Conservation (phyloP, 2,329 filamentous ascomycete genomes). For the Cryphonectria nitschkei region DNA sequence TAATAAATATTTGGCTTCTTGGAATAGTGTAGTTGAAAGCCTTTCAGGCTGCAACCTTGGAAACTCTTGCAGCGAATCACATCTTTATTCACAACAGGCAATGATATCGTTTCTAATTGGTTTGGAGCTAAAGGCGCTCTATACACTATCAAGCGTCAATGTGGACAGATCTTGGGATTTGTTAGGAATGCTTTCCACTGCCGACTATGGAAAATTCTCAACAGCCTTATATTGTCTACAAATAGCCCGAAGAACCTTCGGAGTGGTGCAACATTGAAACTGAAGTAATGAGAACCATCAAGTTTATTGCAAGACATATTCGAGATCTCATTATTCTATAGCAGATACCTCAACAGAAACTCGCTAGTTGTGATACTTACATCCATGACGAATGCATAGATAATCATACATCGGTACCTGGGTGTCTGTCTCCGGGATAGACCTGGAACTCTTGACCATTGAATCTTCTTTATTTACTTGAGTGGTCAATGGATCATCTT, state of each 20-base stretch:
- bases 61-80: background rate
- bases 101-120: background rate
- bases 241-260: no score
- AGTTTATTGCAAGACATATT: background rate
- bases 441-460: background rate
- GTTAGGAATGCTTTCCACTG: no score
- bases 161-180: no score
- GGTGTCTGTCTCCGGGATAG: background rate
- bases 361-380: no score
- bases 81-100: background rate
- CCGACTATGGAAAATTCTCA: no score
- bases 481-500: background rate
- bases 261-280: background rate
- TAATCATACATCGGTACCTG: background rate
- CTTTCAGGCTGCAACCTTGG: background rate
- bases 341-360: no score
- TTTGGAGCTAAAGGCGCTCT: no score
- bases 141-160: no score
- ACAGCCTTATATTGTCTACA: no score
- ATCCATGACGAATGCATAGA: background rate
- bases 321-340: background rate
- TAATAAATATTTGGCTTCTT: background rate
- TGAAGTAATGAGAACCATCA: background rate
- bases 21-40: background rate
- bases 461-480: background rate